phyloP scores from a whole-genome alignment of 176 grass and related monocot genomes.

The Carex myosuroides region DNA sequence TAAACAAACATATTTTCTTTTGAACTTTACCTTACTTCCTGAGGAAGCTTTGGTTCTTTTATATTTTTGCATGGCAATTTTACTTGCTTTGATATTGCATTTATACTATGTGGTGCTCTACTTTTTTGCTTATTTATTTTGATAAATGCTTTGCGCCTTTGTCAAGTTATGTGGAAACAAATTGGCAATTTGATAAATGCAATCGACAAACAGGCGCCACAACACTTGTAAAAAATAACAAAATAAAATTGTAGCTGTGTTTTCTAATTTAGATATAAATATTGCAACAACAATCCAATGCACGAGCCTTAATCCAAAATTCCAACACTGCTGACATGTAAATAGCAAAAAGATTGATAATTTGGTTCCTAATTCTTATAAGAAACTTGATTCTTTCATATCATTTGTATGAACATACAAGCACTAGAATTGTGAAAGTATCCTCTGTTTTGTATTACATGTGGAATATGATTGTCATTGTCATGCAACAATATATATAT shows the following conservation, averaged over 20 bases:
- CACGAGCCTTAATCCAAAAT: neutral
- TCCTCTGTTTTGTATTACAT: neutral
- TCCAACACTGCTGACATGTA: neutral
- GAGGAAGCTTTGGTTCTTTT: neutral
- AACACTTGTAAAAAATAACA: too few relatives aligned
- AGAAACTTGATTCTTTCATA: neutral
- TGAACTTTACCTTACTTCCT: too few relatives aligned
- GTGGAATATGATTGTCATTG: neutral
- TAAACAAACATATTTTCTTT: neutral
- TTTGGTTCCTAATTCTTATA: neutral
- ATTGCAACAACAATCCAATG: too few relatives aligned
- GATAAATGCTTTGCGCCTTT: too few relatives aligned
- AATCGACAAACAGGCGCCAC: too few relatives aligned
- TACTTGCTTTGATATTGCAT: neutral
- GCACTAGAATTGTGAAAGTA: neutral
- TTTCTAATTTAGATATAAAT: too few relatives aligned
- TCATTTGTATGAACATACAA: neutral
- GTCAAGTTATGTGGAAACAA: too few relatives aligned
- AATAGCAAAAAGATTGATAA: neutral
- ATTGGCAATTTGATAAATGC: too few relatives aligned
- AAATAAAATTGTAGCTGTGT: too few relatives aligned
- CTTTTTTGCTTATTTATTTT: too few relatives aligned
- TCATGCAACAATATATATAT: neutral
- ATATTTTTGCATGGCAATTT: neutral
- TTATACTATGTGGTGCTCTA: too few relatives aligned